These are phyloP conservation scores for Pythium volutum DNA, from an alignment of 352 stramenopile species.

Conservation along the genomic window DNA sequence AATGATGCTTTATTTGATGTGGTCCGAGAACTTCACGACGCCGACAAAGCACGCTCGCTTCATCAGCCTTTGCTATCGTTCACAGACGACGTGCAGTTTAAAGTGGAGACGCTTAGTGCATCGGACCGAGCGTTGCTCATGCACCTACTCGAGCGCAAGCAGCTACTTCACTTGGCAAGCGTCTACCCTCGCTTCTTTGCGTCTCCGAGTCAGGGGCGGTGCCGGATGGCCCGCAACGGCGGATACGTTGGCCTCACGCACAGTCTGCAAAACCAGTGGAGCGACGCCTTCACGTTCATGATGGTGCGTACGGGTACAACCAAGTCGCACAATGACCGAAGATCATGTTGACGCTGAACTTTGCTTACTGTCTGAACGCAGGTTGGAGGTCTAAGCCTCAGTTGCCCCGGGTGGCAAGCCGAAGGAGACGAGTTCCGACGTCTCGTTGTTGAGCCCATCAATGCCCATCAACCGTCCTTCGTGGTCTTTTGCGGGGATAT, in stretches of 20 bases:
- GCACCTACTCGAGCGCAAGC: conserved; percentile 76
- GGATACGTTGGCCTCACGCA: conserved; percentile 66
- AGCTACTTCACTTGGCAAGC: conserved; percentile 63
- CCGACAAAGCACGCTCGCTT: conserved; percentile 33
- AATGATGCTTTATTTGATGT: conserved; percentile 45
- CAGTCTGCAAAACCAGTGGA: conserved; percentile 76
- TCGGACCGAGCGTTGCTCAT: conserved; percentile 51
- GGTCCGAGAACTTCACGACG: conserved; percentile 34
- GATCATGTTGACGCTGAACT: too few species aligned
- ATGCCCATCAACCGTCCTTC: conserved; percentile 52
- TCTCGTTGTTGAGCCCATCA: conserved; percentile 41
- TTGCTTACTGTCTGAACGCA: conserved; percentile 25
- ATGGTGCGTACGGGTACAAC: conserved; percentile 31
- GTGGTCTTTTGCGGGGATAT: conserved; percentile 69
- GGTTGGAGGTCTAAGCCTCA: conserved; percentile 52
- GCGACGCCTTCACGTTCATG: conserved; percentile 61
- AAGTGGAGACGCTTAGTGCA: conserved; percentile 34
- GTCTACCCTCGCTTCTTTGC: conserved; percentile 77
- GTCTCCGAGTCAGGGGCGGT: conserved; percentile 44
- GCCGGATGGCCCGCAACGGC: conserved; percentile 48
- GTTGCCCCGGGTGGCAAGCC: conserved; percentile 22
- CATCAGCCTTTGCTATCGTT: conserved; percentile 27
- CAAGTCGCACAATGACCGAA: too few species aligned
- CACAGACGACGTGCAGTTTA: conserved; percentile 35
- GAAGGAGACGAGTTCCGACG: conserved; percentile 42